Percentiles rank a stretch among this genome's conserved stretches.
Conservation (phyloP, 768 basidiomycete species). For the Tephrocybe sp. region DNA sequence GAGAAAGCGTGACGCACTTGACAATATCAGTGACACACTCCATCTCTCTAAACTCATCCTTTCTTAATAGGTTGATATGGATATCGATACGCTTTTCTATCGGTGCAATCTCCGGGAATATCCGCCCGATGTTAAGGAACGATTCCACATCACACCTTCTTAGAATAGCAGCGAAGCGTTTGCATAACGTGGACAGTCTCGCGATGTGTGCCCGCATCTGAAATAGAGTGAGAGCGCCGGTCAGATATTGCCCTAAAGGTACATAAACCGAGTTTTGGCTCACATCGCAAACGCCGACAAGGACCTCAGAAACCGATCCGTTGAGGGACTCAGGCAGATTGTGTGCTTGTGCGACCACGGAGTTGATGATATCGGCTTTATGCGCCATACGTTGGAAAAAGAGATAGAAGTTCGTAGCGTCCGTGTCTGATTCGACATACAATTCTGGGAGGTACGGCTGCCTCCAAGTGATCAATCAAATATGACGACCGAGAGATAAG, state of each 20-base stretch:
- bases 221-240: neutral
- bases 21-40: constrained; percentile 90
- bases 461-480: constrained; percentile 3
- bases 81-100: constrained; percentile 92
- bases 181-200: constrained; percentile 79
- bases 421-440: constrained; percentile 87
- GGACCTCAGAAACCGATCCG: constrained; percentile 74
- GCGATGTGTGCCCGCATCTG: constrained; percentile 86
- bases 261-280: constrained; percentile 13
- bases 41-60: constrained; percentile 90
- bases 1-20: constrained; percentile 54
- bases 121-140: constrained; percentile 82
- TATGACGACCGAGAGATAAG: neutral
- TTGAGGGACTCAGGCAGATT: constrained; percentile 84
- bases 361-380: constrained; percentile 87
- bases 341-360: constrained; percentile 79
- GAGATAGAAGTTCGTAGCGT: constrained; percentile 85
- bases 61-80: constrained; percentile 80
- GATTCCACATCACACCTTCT: constrained; percentile 78
- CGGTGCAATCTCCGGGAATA: constrained; percentile 81
- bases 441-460: constrained; percentile 90
- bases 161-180: constrained; percentile 85
- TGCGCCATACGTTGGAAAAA: constrained; percentile 89
- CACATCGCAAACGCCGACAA: constrained; percentile 96
- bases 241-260: neutral